Evolutionary conservation across 2,329 filamentous ascomycete genomes (phyloP), one percentile per base, ranked within the genome.

Genomic region (Allantophomopsis lycopodina): DNA sequence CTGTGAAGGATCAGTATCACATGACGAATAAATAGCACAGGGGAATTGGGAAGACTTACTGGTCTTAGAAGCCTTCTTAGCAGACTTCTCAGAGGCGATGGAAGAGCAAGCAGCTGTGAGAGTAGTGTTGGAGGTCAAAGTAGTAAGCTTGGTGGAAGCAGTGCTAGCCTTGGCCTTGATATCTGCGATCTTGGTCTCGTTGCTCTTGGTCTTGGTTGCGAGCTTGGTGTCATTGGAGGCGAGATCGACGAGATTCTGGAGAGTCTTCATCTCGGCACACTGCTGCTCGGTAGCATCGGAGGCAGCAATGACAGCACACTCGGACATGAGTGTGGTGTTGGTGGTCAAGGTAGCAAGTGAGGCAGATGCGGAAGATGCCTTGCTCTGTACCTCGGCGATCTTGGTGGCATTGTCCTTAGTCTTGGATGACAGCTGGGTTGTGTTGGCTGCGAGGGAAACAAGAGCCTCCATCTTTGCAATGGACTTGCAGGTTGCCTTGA

Each of bases 401-500:
- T 54, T 53, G 35, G 60, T 61, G 21, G 59, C 51, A 43, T 64
- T 58, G 48, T 54, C 54, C 16, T 58, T 44, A 36, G 56, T 54
- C 35, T 53, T 43, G 37, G 50, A 38, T 3, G 50, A 38, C 4
- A 64, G 53, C 42, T 50, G 46, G 28, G 60, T 62, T 6, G 50
- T 43, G 50, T 64, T 63, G 48, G 46, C 43, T 15, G 58, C 59
- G 4, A 61, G 46, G 32, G 52, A 46, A 40, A 59, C 46, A 28
- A 56, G 33, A 32, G 47, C 35, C 43, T 50, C 55, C 5, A 60
- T 48, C 40, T 48, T 47, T 35, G 46, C 38, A 37, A 63, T 51
- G 36, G 55, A 42, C 36, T 49, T 49, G 52, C 60, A 62, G 42
- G 57, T 51, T 17, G 49, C 46, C 46, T 53, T 50, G 38, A 53